Evolutionary conservation across 352 stramenopile species (phyloP).

Genomic region (Phytophthora quininea): DNA sequence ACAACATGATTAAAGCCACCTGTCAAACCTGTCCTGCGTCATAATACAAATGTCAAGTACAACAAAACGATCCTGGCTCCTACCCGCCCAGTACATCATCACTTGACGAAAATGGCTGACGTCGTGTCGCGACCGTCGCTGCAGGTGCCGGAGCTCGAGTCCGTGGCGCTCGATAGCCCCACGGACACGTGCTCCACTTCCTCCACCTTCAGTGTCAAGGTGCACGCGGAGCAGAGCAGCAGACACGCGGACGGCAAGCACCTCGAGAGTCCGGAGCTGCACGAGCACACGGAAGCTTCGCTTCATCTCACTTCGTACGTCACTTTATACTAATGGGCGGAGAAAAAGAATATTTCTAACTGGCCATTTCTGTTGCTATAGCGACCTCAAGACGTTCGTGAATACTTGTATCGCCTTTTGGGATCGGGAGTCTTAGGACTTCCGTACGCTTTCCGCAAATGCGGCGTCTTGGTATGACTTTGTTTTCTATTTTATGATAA

Average conservation of each 20-base stretch:
- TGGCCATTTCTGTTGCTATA: conserved; percentile 16
- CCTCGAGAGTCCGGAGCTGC: conserved; percentile 20
- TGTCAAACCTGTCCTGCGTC: too few relatives aligned
- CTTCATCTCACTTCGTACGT: conserved; percentile 56
- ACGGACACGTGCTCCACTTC: conserved; percentile 34
- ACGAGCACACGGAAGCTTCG: conserved; percentile 29
- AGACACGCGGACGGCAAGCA: conserved; percentile 19
- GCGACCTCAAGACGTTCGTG: conserved; percentile 67
- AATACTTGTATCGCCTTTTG: conserved; percentile 92
- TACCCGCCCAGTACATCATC: conserved; percentile 19
- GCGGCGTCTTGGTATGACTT: conserved; percentile 75
- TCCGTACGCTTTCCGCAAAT: conserved; percentile 90
- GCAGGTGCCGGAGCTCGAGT: conserved; percentile 36
- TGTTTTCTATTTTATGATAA: conserved; percentile 7
- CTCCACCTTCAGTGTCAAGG: conserved; percentile 37
- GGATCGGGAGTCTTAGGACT: conserved; percentile 91
- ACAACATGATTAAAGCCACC: too few relatives aligned
- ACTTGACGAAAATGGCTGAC: conserved; percentile 22
- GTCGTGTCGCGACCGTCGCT: conserved; percentile 15
- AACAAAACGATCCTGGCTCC: not conserved
- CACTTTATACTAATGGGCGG: not conserved
- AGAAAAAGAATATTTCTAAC: conserved; percentile 2
- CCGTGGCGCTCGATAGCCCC: conserved; percentile 34
- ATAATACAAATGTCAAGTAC: not conserved
- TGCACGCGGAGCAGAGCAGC: not conserved